Percentiles rank a stretch among this genome's conserved stretches.
These are phyloP conservation scores for Chaetomium fimeti DNA, from an alignment of 495 filamentous ascomycete species.

Conservation along the genomic window DNA sequence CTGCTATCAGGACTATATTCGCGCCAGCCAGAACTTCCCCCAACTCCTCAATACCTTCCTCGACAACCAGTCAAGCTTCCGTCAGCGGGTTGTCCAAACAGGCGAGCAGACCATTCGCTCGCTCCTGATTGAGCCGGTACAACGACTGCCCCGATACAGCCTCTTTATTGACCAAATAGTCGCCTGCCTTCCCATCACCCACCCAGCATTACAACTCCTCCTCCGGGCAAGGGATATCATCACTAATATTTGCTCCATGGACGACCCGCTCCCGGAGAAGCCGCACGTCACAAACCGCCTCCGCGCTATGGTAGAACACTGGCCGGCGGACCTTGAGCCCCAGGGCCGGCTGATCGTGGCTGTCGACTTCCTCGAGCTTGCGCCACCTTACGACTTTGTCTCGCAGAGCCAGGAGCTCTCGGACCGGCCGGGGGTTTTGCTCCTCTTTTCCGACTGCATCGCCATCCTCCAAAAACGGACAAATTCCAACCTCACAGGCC, in stretches of 20 bases:
- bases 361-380: conserved; percentile 74
- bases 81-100: conserved; percentile 70
- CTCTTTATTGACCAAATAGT: conserved; percentile 94
- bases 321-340: conserved; percentile 72
- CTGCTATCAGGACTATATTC: conserved; percentile 88
- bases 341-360: conserved; percentile 80
- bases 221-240: conserved; percentile 86
- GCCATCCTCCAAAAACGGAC: conserved; percentile 69
- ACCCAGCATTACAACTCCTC: conserved; percentile 75
- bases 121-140: conserved; percentile 93
- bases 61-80: conserved; percentile 76
- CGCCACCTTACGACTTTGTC: conserved; percentile 60
- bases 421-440: conserved; percentile 64
- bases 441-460: conserved; percentile 81
- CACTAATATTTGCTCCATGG: conserved; percentile 89
- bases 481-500: conserved; percentile 62
- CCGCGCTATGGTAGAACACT: conserved; percentile 70
- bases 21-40: conserved; percentile 77
- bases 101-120: conserved; percentile 91
- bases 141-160: conserved; percentile 90
- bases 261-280: conserved; percentile 64
- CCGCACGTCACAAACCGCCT: conserved; percentile 69
- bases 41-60: conserved; percentile 72
- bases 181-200: conserved; percentile 73
- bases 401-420: conserved; percentile 24